Percentiles rank a stretch among this genome's conserved stretches.
Evolutionary conservation across 352 stramenopile species (phyloP).

Genomic region (Globisporangium parvum): DNA sequence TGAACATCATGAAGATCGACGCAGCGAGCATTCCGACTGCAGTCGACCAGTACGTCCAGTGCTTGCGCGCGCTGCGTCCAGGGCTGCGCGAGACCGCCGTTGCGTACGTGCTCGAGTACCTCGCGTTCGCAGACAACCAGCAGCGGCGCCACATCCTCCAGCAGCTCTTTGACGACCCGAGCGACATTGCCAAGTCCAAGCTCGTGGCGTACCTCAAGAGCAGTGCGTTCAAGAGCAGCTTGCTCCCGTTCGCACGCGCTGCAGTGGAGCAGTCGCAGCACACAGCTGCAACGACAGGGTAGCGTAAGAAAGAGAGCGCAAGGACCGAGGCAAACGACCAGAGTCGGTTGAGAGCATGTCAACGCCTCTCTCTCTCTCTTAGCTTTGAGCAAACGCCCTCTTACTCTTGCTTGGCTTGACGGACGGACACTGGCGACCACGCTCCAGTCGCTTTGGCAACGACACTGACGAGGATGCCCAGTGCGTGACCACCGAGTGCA

Average conservation of each 20-base stretch:
- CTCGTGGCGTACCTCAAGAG: constrained; percentile 69
- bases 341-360: no score
- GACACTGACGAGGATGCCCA: constrained; percentile 27
- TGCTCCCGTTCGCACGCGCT: constrained; percentile 18
- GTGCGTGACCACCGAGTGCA: constrained; percentile 34
- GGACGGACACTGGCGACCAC: neutral
- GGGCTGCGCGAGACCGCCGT: constrained; percentile 60
- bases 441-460: neutral
- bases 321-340: neutral
- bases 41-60: constrained; percentile 42
- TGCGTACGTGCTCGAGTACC: constrained; percentile 55
- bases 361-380: no score
- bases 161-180: constrained; percentile 64
- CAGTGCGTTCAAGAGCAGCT: constrained; percentile 43
- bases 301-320: neutral
- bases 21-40: constrained; percentile 25
- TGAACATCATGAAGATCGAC: constrained; percentile 56
- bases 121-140: constrained; percentile 39
- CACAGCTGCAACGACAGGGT: neutral
- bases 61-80: constrained; percentile 35
- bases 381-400: no score
- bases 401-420: constrained; percentile 9
- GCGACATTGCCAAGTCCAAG: constrained; percentile 73
- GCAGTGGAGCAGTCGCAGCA: neutral
- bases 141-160: constrained; percentile 56